Evolutionary conservation across 768 basidiomycete species (phyloP).

Genomic region (Boletus eberwhitei): DNA sequence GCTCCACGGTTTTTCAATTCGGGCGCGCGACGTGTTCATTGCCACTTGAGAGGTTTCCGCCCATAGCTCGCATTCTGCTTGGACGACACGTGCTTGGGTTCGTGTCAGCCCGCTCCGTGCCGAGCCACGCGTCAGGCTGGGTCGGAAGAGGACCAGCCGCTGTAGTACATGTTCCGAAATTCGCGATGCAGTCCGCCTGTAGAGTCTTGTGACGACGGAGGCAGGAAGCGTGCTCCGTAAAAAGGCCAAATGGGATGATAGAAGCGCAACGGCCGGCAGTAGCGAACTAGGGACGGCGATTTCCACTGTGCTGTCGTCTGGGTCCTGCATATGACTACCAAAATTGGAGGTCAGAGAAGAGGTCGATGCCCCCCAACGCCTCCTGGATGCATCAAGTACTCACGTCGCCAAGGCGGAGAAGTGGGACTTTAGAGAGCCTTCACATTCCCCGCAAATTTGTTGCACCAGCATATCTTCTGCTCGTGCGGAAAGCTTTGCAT

Average conservation of each 20-base stretch:
- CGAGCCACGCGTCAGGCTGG: constrained; percentile 50
- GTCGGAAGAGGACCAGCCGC: constrained; percentile 76
- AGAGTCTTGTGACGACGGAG: constrained; percentile 55
- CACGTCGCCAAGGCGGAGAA: constrained; percentile 51
- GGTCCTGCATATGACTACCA: constrained; percentile 12
- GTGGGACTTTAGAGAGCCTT: constrained; percentile 70
- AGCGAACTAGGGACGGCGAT: constrained; percentile 66
- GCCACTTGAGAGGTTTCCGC: constrained; percentile 70
- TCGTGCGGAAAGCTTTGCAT: constrained; percentile 55
- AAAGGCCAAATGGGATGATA: constrained; percentile 75
- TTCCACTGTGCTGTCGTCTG: constrained; percentile 21
- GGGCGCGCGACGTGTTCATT: constrained; percentile 42
- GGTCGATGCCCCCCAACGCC: neutral
- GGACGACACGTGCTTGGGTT: constrained; percentile 57
- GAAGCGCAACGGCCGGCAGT: constrained; percentile 68
- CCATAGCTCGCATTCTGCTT: constrained; percentile 79
- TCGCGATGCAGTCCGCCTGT: constrained; percentile 68
- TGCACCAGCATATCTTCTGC: constrained; percentile 87
- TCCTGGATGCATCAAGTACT: constrained; percentile 16
- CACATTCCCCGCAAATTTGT: constrained; percentile 80
- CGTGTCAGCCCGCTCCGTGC: constrained; percentile 21
- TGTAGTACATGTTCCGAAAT: constrained; percentile 79
- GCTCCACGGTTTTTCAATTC: constrained; percentile 75
- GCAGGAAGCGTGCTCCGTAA: constrained; percentile 64
- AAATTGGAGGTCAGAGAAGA: neutral